Evolutionary conservation across 306 rosid species (phyloP).

Genomic region (cucumber (Cucumis sativus)): Cucumber_9930_V3 NC_026655.2:26627001-26627500

Average conservation of each 20-base stretch:
- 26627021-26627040: slow-evolving; percentile 82
- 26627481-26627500: too few relatives aligned
- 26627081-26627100: slow-evolving; percentile 89
- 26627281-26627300: background rate
- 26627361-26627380: background rate
- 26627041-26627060: slow-evolving; percentile 77
- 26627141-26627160: slow-evolving; percentile 97
- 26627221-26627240: background rate
- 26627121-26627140: slow-evolving; percentile 93
- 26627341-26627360: background rate
- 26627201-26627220: background rate
- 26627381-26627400: background rate
- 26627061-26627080: slow-evolving; percentile 64
- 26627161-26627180: slow-evolving; percentile 90
- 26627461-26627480: too few relatives aligned
- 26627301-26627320: background rate
- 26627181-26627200: slow-evolving; percentile 76
- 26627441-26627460: too few relatives aligned
- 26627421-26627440: too few relatives aligned
- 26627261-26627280: background rate
- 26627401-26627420: background rate
- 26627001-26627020: slow-evolving; percentile 82
- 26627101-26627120: slow-evolving; percentile 92
- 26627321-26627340: background rate
- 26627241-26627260: background rate